These are phyloP conservation scores for Beauveria pseudobassiana DNA, from an alignment of 2,329 filamentous ascomycete species.

Conservation along the genomic window DNA sequence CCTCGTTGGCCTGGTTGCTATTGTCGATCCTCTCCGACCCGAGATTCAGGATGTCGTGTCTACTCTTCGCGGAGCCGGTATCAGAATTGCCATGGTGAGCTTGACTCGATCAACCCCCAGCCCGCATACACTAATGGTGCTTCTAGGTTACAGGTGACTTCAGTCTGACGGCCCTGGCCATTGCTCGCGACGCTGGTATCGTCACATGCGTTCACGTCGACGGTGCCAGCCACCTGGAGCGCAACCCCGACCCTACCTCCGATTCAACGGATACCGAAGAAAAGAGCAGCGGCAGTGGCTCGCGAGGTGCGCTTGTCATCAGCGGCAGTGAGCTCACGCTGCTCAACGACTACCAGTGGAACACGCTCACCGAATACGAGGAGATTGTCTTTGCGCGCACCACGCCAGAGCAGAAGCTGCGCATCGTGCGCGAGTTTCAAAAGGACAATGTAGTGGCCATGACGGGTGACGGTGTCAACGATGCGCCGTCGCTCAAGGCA, in stretches of 20 bases:
- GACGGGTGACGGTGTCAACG: conserved; percentile 83
- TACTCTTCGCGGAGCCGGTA: conserved; percentile 61
- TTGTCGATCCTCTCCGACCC: conserved; percentile 69
- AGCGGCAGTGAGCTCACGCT: conserved; percentile 58
- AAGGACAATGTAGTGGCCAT: conserved; percentile 64
- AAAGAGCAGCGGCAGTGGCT: conserved; percentile 15
- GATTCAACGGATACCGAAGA: conserved; percentile 16
- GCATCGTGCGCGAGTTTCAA: conserved; percentile 71
- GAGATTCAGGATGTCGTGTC: conserved; percentile 62
- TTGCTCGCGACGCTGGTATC: conserved; percentile 66
- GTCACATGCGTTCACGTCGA: conserved; percentile 51
- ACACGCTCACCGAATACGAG: conserved; percentile 53
- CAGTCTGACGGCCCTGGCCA: conserved; percentile 64
- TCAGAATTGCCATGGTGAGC: conserved; percentile 67
- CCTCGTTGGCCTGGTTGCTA: conserved; percentile 66
- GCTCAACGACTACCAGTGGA: conserved; percentile 63
- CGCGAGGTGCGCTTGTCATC: conserved; percentile 48
- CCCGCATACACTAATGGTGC: neutral
- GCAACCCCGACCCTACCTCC: conserved; percentile 17
- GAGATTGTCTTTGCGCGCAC: conserved; percentile 71
- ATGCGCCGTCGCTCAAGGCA: conserved; percentile 70
- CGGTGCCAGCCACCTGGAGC: conserved; percentile 42
- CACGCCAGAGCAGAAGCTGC: conserved; percentile 71
- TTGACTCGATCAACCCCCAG: neutral
- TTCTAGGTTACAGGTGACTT: conserved; percentile 65